A percentile compares a stretch with the other conserved stretches of the same genome.
These are phyloP conservation scores for Funneliformis caledonium DNA, from an alignment of 371 early-diverging fungal species.

Conservation along the genomic window DNA sequence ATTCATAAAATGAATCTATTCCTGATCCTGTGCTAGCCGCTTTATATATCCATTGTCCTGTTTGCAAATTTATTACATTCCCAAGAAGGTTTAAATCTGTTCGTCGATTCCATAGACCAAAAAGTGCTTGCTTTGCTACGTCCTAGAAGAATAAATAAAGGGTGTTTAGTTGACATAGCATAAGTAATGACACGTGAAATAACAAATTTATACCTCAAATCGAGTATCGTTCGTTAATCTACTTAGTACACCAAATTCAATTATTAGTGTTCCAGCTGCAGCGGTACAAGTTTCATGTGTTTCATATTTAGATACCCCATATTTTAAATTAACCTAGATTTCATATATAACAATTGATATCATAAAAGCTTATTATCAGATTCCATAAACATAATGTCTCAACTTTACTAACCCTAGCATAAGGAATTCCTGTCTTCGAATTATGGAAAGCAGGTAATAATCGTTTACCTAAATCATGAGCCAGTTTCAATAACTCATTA, in stretches of 20 bases:
- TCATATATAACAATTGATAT: not conserved
- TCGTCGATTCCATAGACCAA: conserved; percentile 77
- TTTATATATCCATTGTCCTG: conserved; percentile 72
- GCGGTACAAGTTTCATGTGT: conserved; percentile 88
- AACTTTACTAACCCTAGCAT: conserved; percentile 66
- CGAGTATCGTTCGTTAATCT: conserved; percentile 77
- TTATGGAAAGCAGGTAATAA: conserved; percentile 88
- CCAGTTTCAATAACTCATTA: conserved; percentile 77
- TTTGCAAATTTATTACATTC: conserved; percentile 77
- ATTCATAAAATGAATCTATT: conserved; percentile 93
- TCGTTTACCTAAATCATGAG: conserved; percentile 84
- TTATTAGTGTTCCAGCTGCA: conserved; percentile 88
- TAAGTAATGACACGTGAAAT: not conserved
- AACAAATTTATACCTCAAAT: conserved; percentile 66
- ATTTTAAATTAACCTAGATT: conserved; percentile 72
- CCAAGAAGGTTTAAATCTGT: conserved; percentile 82
- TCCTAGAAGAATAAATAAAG: conserved; percentile 45
- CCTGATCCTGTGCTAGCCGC: conserved; percentile 89
- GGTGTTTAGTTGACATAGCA: not conserved
- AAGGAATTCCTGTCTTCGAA: conserved; percentile 86
- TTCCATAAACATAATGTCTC: not conserved
- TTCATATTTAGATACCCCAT: conserved; percentile 73
- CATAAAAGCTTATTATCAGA: not conserved
- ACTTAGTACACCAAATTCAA: conserved; percentile 94
- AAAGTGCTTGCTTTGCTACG: conserved; percentile 73